Evolutionary conservation across 2,329 filamentous ascomycete species (phyloP).

Genomic region (Incumbomyces delicatus): DNA sequence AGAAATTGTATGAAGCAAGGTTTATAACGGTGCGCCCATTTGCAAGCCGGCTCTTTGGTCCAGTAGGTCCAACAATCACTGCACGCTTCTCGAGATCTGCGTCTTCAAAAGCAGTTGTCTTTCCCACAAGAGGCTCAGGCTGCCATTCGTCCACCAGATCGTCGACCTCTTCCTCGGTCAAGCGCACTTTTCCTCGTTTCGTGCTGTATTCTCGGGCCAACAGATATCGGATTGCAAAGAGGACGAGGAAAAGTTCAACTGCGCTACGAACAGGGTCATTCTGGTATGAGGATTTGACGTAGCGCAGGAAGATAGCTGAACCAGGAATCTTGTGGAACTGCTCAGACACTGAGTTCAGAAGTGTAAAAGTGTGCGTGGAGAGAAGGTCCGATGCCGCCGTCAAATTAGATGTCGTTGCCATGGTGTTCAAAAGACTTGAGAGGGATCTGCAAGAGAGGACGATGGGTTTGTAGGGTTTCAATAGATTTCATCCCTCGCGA

Average conservation of each 20-base stretch:
- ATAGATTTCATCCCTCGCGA: no score
- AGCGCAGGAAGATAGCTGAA: constrained; percentile 85
- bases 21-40: constrained; percentile 89
- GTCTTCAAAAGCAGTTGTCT: constrained; percentile 65
- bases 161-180: constrained; percentile 94
- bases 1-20: constrained; percentile 92
- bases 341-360: constrained; percentile 46
- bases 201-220: constrained; percentile 88
- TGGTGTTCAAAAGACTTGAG: neutral
- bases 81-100: constrained; percentile 75
- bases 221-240: constrained; percentile 92
- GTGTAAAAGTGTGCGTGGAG: constrained; percentile 37
- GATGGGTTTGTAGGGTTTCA: neutral
- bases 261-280: constrained; percentile 89
- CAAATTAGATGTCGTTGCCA: constrained; percentile 2
- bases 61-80: constrained; percentile 79
- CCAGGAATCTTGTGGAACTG: constrained; percentile 86
- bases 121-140: constrained; percentile 77
- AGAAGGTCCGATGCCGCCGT: constrained; percentile 3
- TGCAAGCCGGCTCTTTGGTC: constrained; percentile 77
- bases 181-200: constrained; percentile 77
- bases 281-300: constrained; percentile 95
- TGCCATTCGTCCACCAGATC: constrained; percentile 95
- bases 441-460: neutral
- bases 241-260: constrained; percentile 83